phyloP scores from a whole-genome alignment of 805 yeast species.

The Pachysolen tannophilus region DNA sequence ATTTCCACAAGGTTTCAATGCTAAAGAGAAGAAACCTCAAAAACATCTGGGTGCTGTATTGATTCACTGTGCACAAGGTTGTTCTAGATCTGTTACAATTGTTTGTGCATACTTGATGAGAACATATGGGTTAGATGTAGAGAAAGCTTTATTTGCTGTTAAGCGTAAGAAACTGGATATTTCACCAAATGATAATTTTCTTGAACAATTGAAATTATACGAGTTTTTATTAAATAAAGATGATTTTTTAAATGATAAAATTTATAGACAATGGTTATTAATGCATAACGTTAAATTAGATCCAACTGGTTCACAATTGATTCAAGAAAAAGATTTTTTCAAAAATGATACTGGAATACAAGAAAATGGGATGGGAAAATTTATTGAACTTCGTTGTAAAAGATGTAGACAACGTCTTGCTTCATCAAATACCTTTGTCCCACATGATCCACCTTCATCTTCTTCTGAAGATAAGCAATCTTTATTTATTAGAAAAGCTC shows the following conservation, averaged over 20 bases:
- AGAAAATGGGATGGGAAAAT: slow-evolving; percentile 17
- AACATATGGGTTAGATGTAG: slow-evolving; percentile 43
- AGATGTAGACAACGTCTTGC: slow-evolving; percentile 74
- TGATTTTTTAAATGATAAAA: slow-evolving; percentile 15
- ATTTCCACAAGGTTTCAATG: slow-evolving; percentile 28
- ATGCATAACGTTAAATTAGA: slow-evolving; percentile 28
- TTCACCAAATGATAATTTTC: slow-evolving; percentile 68
- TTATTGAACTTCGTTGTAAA: slow-evolving; percentile 59
- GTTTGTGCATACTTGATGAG: slow-evolving; percentile 42
- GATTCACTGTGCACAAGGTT: slow-evolving; percentile 47
- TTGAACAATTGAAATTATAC: slow-evolving; percentile 63
- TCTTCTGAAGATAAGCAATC: slow-evolving; percentile 56
- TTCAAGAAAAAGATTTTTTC: slow-evolving; percentile 17
- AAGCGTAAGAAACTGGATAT: slow-evolving; percentile 50
- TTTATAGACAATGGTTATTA: slow-evolving; percentile 37
- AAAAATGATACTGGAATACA: slow-evolving; percentile 8
- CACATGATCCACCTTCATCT: slow-evolving; percentile 60
- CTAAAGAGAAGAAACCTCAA: too few relatives aligned
- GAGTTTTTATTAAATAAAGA: slow-evolving; percentile 33
- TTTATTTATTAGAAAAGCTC: slow-evolving; percentile 56
- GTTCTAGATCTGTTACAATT: slow-evolving; percentile 39
- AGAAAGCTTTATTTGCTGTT: slow-evolving; percentile 72
- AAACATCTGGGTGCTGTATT: slow-evolving; percentile 36
- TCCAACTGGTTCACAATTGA: slow-evolving; percentile 31
- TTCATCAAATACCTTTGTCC: slow-evolving; percentile 47